Base-by-base conservation (phyloP, 768 basidiomycete species). In the Amanita molliuscula region DNA sequence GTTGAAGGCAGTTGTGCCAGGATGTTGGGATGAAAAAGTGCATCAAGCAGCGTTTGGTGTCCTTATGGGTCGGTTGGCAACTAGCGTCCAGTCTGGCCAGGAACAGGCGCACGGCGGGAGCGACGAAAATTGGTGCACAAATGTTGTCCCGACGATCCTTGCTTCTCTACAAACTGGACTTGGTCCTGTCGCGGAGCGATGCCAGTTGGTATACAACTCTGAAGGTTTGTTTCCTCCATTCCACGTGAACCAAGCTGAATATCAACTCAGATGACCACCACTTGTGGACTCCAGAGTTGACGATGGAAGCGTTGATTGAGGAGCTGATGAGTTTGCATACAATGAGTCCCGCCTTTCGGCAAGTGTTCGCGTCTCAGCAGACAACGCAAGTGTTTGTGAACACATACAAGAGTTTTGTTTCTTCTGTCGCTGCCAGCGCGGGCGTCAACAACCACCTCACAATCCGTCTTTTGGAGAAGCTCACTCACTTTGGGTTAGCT, bases 141-240 rank as follows among this genome's bases (percentile, higher is more conserved):
- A 82, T 43, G 82, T 94, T 50, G 67, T 91, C 15, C 80, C 84
- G 1, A 73, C 82, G 1, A 79, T 96, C 37, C 63, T 94, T 4
- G 72, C 78, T 10, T 79, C 87, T 1, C 67, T 95, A 41, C 79
- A 81, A 40, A 67, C 68, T 29, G 78, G 86, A 1, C 62, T 86
- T 56, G 58, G 55, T 42, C 54, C 62, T 18, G 62, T 76, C 23
- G 71, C 71, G 0, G 62, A 57, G 54, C 37, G 53, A 54, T 51
- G 18, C 55, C 55, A 15, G 50, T 29, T 62, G 15, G 59, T 60
- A 6, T 64, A 62, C 62, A 56, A 62, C 20, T 60, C 57, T 20
- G 63, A 64, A 37, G 47, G 45, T 44, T 6, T 13, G 52, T 33
- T 28, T 20, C n/a, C 2, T 47, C 28, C 6, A 0, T 16, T 35